A percentile compares a stretch with the other conserved stretches of the same genome.
phyloP scores from a whole-genome alignment of 2,329 filamentous ascomycete genomes.

The Beauveria medogensis region DNA sequence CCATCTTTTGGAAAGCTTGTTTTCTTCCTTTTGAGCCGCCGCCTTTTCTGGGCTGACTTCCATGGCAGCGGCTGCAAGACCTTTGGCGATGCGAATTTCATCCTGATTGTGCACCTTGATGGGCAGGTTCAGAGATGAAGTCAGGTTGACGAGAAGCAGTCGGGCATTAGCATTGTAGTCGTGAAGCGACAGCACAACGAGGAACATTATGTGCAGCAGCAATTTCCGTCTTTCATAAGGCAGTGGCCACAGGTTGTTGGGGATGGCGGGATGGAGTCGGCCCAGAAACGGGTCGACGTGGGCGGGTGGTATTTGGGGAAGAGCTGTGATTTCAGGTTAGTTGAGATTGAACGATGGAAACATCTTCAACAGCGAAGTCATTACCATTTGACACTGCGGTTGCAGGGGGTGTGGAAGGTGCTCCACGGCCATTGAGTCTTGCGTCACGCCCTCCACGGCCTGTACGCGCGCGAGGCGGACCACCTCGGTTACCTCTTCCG shows the following conservation, averaged over 20 bases:
- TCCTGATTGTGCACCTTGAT: slow-evolving; percentile 57
- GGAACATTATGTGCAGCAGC: slow-evolving; percentile 62
- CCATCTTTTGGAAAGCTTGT: slow-evolving; percentile 57
- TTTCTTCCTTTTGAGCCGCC: slow-evolving; percentile 45
- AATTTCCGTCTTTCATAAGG: slow-evolving; percentile 54
- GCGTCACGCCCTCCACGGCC: slow-evolving; percentile 8
- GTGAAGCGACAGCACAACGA: slow-evolving; percentile 68
- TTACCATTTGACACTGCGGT: slow-evolving; percentile 27
- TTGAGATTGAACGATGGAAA: slow-evolving; percentile 12
- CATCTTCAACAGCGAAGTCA: background rate
- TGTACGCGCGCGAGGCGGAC: slow-evolving; percentile 10
- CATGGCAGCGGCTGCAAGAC: slow-evolving; percentile 66
- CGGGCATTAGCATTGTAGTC: slow-evolving; percentile 70
- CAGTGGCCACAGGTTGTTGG: slow-evolving; percentile 53
- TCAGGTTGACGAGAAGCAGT: slow-evolving; percentile 59
- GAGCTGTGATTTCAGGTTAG: slow-evolving; percentile 17
- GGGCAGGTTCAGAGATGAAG: slow-evolving; percentile 63
- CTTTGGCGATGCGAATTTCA: slow-evolving; percentile 67
- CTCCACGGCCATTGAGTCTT: slow-evolving; percentile 9
- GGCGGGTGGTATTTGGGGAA: slow-evolving; percentile 32
- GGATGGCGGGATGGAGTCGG: slow-evolving; percentile 48
- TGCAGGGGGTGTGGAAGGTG: slow-evolving; percentile 18
- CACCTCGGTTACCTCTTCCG: slow-evolving; percentile 23
- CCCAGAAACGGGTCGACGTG: slow-evolving; percentile 40
- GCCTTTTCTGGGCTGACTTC: slow-evolving; percentile 25